Conservation (phyloP, 2,329 filamentous ascomycete genomes). For the Alternaria atra region DNA sequence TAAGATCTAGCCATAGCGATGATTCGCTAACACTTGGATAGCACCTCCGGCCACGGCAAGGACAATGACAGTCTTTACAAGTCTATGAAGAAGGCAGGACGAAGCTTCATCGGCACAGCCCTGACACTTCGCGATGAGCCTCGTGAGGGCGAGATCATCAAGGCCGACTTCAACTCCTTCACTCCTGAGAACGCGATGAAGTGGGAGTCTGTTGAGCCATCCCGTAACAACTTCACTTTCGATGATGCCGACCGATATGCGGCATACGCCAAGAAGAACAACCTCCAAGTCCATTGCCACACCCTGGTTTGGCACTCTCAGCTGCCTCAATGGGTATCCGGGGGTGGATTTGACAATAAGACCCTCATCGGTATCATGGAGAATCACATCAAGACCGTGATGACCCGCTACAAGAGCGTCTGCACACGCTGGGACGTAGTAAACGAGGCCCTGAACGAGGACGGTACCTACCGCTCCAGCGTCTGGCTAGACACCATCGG, state of each 20-base stretch:
- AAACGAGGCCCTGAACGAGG: constrained; percentile 50
- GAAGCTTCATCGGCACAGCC: constrained; percentile 38
- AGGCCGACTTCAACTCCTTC: constrained; percentile 43
- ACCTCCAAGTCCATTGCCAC: constrained; percentile 51
- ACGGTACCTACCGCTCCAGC: constrained; percentile 55
- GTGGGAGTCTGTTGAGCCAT: constrained; percentile 52
- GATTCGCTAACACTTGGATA: neutral
- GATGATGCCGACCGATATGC: constrained; percentile 47
- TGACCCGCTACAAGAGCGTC: constrained; percentile 50
- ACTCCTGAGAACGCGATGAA: constrained; percentile 39
- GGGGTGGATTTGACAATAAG: constrained; percentile 51
- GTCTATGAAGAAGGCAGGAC: constrained; percentile 32
- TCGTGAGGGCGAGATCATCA: constrained; percentile 35
- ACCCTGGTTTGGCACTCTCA: constrained; percentile 55
- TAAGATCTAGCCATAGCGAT: neutral
- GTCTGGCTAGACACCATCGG: constrained; percentile 57
- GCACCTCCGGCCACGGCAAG: constrained; percentile 15
- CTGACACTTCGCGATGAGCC: constrained; percentile 38
- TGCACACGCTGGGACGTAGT: constrained; percentile 55
- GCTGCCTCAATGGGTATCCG: constrained; percentile 51
- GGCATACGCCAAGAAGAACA: constrained; percentile 47
- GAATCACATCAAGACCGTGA: constrained; percentile 53
- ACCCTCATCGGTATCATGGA: constrained; percentile 54
- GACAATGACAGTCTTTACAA: constrained; percentile 35
- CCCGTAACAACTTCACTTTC: constrained; percentile 51